phyloP scores from a whole-genome alignment of 257 asterid genomes.

The Asclepias syriaca region DNA sequence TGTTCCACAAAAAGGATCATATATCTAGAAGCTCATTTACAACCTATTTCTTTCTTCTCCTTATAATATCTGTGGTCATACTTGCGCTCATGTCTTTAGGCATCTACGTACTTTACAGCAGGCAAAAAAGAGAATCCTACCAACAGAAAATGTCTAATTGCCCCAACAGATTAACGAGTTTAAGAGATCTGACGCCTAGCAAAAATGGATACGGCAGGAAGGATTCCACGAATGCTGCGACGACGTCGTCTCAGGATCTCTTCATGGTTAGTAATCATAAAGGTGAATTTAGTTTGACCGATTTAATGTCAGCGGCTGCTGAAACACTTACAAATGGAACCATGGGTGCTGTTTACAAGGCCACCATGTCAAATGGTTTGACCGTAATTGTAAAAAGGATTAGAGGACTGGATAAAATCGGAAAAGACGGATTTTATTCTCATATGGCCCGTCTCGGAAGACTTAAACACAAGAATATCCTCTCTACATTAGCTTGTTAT shows the following conservation, averaged over 20 bases:
- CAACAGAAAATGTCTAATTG: background rate
- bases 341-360: constrained; percentile 64
- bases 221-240: background rate
- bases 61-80: constrained; percentile 7
- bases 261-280: constrained; percentile 47
- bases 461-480: constrained; percentile 52
- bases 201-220: constrained; percentile 7
- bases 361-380: constrained; percentile 47
- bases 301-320: constrained; percentile 81
- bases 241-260: constrained; percentile 33
- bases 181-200: constrained; percentile 19
- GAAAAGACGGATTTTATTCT: constrained; percentile 55
- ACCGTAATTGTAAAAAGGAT: constrained; percentile 73
- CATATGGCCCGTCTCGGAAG: constrained; percentile 56
- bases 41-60: constrained; percentile 9
- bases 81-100: constrained; percentile 15
- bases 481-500: constrained; percentile 71
- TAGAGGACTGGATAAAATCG: constrained; percentile 44
- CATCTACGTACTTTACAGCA: constrained; percentile 17
- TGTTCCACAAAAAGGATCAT: background rate
- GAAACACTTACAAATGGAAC: constrained; percentile 65
- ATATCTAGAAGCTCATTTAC: background rate
- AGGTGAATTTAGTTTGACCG: constrained; percentile 62
- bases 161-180: constrained; percentile 10
- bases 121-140: background rate